Percentiles rank a stretch among this genome's conserved stretches.
Conservation (phyloP, 2,329 filamentous ascomycete species). For the Fusarium sp. region DNA sequence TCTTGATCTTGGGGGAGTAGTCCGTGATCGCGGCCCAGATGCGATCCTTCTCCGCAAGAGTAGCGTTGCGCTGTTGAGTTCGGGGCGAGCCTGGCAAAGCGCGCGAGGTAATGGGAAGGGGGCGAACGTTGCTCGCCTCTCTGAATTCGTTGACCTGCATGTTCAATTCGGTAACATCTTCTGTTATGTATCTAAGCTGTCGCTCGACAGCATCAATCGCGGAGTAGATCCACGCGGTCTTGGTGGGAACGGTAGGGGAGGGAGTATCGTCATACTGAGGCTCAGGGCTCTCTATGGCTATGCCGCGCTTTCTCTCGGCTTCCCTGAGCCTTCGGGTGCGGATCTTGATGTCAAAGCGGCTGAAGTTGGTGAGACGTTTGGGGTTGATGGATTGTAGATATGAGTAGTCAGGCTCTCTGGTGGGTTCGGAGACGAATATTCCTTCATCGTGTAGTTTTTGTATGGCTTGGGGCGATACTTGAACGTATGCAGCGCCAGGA, state of each 20-base stretch:
- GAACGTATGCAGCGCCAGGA: conserved; percentile 25
- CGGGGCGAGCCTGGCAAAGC: neutral
- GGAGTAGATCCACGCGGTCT: conserved; percentile 16
- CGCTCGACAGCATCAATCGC: conserved; percentile 23
- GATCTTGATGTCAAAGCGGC: neutral
- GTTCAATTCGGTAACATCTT: conserved; percentile 1
- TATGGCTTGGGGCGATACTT: conserved; percentile 30
- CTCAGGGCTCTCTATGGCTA: neutral
- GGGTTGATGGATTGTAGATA: neutral
- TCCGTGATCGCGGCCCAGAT: conserved; percentile 2
- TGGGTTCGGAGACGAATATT: conserved; percentile 8
- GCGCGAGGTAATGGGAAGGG: neutral
- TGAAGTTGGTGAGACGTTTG: neutral
- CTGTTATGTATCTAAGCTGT: neutral
- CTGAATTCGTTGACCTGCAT: conserved; percentile 7
- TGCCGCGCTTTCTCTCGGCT: neutral
- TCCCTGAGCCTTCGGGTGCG: neutral
- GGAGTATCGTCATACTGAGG: neutral
- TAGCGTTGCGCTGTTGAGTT: conserved; percentile 7
- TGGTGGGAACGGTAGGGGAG: conserved; percentile 11
- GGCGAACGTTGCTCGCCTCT: neutral
- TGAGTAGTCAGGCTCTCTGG: conserved; percentile 16
- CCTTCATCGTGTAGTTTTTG: conserved; percentile 19
- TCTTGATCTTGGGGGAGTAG: conserved; percentile 1
- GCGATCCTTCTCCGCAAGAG: conserved; percentile 20